Base-by-base conservation (phyloP, 257 asterid genomes). In the Cordia subcordata region DNA sequence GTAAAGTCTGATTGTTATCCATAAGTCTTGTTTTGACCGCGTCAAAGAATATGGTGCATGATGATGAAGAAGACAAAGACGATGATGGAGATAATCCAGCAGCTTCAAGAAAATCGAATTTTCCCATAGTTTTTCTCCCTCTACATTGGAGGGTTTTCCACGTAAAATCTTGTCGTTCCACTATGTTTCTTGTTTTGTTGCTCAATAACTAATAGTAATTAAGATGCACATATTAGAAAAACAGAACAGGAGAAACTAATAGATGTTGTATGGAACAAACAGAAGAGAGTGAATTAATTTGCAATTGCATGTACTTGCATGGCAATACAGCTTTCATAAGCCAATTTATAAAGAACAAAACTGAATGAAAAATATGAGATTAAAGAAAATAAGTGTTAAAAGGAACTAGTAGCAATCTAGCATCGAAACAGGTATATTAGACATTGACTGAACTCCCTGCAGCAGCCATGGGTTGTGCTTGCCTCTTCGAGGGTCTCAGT, bases 401-500 rank as follows among this genome's bases (percentile, higher is more conserved):
- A 42, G 4, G 4, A 42, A 42, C 14, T 42, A 42, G 12, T 14
- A 11, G 2, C 47, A 42, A 14, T 42, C 8, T 42, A 8, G 10
- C 47, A 42, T 42, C 10, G 35, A 3, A 27, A 27, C 35, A 27
- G 6, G 35, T 27, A 27, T 1, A 42, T 42, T 8, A 14, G 4
- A 42, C 47, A 42, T 42, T 10, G 47, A 14, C 4, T 42, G 47
- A 42, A 42, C 10, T 42, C 15, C 5, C 10, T 14, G 15, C 15
- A 14, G 2, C 47, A 4, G 15, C 15, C n/a, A n/a, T n/a, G 47
- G 47, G 3, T 42, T 3, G 47, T 8, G 22, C 62, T 18, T 44
- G 37, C 62, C 18, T 42, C 14, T 62, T 46, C 47, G 40, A 6
- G 19, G 46, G 51, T 57, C 72, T 80, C 75, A 92, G 74, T 92